A percentile compares a stretch with the other conserved stretches of the same genome.
These are phyloP conservation scores for Penicillium brasilianum DNA, from an alignment of 2,329 filamentous ascomycete species.

Conservation along the genomic window DNA sequence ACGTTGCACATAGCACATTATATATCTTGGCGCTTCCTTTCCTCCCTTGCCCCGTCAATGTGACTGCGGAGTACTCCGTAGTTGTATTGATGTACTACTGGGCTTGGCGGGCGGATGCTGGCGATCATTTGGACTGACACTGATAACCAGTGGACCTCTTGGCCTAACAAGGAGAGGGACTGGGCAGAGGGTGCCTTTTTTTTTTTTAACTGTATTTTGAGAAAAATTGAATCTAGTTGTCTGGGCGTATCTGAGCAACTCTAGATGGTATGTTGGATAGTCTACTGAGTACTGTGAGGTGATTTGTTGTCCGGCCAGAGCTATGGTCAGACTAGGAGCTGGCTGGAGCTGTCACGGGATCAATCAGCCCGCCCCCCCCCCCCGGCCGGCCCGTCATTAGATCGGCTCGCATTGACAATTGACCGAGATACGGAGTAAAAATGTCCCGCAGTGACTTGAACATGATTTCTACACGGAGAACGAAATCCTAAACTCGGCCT, in stretches of 20 bases:
- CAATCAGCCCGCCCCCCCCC: too few species aligned
- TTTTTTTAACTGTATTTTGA: neutral
- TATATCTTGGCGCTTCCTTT: neutral
- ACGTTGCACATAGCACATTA: neutral
- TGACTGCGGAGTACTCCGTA: neutral
- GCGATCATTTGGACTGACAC: neutral
- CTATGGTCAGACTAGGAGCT: neutral
- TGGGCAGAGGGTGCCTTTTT: neutral
- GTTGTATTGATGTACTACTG: too few species aligned
- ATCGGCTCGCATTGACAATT: too few species aligned
- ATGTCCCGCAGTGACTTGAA: too few species aligned
- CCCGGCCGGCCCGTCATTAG: too few species aligned
- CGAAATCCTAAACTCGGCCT: neutral
- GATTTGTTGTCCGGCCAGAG: neutral
- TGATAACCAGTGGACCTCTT: neutral
- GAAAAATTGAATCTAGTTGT: too few species aligned
- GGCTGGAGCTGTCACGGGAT: neutral
- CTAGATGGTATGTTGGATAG: too few species aligned
- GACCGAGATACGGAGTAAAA: too few species aligned
- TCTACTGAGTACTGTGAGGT: too few species aligned
- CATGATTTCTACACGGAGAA: neutral
- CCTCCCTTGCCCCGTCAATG: neutral
- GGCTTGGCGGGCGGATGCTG: slow-evolving; percentile 1
- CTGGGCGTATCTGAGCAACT: neutral
- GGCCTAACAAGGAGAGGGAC: neutral